These are phyloP conservation scores for Quercus tomentella DNA, from an alignment of 331 rosid genomes.

Conservation along the genomic window DNA sequence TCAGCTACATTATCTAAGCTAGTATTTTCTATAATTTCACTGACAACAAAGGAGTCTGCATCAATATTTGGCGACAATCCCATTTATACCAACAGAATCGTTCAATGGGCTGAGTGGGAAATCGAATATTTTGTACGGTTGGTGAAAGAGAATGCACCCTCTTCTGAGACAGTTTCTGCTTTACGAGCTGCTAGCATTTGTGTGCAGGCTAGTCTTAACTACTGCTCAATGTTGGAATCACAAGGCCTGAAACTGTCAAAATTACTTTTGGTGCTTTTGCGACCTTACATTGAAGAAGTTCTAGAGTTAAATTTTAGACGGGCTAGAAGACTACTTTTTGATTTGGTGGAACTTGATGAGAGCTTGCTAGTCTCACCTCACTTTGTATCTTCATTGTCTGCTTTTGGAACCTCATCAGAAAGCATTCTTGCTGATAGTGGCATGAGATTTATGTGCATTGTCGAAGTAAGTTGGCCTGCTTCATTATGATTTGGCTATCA, in stretches of 20 bases:
- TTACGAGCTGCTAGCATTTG: conserved; percentile 75
- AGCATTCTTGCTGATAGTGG: conserved; percentile 71
- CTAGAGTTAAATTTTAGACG: conserved; percentile 86
- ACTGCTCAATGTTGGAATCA: conserved; percentile 68
- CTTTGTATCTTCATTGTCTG: conserved; percentile 67
- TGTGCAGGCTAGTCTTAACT: conserved; percentile 83
- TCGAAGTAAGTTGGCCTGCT: conserved; percentile 62
- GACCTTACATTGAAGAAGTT: conserved; percentile 89
- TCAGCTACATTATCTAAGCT: conserved; percentile 74
- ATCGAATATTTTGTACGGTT: conserved; percentile 79
- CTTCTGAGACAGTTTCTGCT: conserved; percentile 74
- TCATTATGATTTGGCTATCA: conserved; percentile 15
- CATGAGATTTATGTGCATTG: conserved; percentile 71
- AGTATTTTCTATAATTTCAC: conserved; percentile 73
- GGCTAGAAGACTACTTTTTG: conserved; percentile 76
- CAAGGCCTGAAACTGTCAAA: conserved; percentile 88
- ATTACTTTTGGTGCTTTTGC: conserved; percentile 75
- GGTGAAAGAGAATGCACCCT: conserved; percentile 86
- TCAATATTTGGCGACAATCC: conserved; percentile 85
- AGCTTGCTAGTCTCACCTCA: conserved; percentile 56
- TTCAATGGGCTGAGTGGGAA: conserved; percentile 99
- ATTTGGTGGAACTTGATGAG: conserved; percentile 64
- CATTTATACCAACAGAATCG: conserved; percentile 77
- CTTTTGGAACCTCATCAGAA: conserved; percentile 55
- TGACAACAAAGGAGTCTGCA: conserved; percentile 69